Conservation (phyloP, 305 asterid species). For the Fraxinus dipetala region DNA sequence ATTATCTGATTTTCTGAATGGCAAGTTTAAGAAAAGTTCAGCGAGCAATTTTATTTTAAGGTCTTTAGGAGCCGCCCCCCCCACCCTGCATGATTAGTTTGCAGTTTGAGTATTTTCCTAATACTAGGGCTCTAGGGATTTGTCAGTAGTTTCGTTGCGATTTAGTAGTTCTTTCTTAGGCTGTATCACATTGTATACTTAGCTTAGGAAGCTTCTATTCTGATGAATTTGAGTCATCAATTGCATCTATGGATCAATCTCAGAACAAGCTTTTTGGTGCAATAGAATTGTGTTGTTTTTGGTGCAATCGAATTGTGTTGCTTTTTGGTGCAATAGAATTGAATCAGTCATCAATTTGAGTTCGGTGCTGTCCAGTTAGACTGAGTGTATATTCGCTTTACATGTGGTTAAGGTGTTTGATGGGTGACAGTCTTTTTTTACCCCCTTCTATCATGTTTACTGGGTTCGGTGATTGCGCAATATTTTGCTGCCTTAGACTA, state of each 20-base stretch:
- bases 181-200: neutral
- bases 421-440: neutral
- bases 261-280: neutral
- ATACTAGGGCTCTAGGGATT: neutral
- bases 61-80: neutral
- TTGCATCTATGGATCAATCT: neutral
- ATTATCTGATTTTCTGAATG: neutral
- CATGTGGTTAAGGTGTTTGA: neutral
- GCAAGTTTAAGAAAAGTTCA: neutral
- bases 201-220: neutral
- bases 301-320: neutral
- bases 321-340: neutral
- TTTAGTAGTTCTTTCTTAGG: neutral
- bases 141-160: neutral
- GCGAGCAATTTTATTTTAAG: neutral
- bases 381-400: neutral
- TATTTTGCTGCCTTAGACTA: neutral
- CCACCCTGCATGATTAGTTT: neutral
- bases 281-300: neutral
- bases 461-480: neutral
- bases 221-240: neutral
- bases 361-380: neutral
- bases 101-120: neutral
- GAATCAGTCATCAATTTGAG: neutral
- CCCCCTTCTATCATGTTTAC: neutral